Evolutionary conservation across 2,329 filamentous ascomycete genomes (phyloP).

Genomic region (Fusarium sp.): DNA sequence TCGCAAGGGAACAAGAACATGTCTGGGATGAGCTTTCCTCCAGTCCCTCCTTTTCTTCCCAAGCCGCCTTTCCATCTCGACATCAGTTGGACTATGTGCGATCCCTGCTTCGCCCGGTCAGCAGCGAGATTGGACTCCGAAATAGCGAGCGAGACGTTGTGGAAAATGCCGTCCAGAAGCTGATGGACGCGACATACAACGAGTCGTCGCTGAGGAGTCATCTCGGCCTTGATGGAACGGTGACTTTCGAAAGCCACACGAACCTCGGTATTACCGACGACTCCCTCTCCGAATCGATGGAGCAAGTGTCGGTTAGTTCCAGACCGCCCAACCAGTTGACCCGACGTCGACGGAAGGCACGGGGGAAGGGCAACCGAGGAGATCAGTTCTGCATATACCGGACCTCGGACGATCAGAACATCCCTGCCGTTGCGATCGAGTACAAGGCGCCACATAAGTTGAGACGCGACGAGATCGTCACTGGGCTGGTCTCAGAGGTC

Average conservation of each 20-base stretch:
- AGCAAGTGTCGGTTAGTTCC: constrained; percentile 5
- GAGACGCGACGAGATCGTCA: neutral
- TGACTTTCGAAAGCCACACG: constrained; percentile 53
- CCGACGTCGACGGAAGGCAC: constrained; percentile 26
- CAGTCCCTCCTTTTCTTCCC: constrained; percentile 43
- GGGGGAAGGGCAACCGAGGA: constrained; percentile 44
- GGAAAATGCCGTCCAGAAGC: constrained; percentile 50
- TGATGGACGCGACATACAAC: constrained; percentile 46
- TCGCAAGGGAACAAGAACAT: constrained; percentile 46
- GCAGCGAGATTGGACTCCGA: constrained; percentile 50
- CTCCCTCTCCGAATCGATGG: constrained; percentile 38
- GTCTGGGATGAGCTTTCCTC: constrained; percentile 48
- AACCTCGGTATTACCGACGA: constrained; percentile 46
- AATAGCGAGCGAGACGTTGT: constrained; percentile 50
- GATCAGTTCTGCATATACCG: neutral
- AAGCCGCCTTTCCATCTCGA: constrained; percentile 46
- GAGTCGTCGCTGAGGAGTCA: constrained; percentile 43
- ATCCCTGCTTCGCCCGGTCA: constrained; percentile 47
- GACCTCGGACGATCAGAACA: neutral
- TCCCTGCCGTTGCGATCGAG: neutral
- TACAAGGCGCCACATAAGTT: neutral
- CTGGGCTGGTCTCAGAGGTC: neutral
- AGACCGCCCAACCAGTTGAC: neutral
- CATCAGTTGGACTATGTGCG: constrained; percentile 50
- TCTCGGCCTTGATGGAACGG: constrained; percentile 48